These are phyloP conservation scores for Rhizopogon vulgaris DNA, from an alignment of 768 basidiomycete genomes.

Conservation along the genomic window DNA sequence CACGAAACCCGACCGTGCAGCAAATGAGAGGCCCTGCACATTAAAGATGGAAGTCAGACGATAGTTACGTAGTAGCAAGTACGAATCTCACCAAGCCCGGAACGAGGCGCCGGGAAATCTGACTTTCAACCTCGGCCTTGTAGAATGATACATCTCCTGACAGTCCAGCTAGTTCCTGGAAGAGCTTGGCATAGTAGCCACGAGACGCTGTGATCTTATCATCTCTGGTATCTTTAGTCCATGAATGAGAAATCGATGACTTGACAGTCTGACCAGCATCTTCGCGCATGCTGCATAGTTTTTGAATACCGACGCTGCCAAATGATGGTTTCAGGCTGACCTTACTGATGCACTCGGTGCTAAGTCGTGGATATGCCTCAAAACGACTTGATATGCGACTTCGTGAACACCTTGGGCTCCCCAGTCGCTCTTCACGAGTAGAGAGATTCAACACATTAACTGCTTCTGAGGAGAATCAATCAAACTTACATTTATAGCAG, in stretches of 20 bases:
- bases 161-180: constrained; percentile 70
- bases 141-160: constrained; percentile 76
- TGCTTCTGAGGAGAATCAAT: constrained; percentile 29
- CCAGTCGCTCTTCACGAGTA: constrained; percentile 30
- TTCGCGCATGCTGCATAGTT: constrained; percentile 49
- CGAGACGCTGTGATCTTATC: constrained; percentile 55
- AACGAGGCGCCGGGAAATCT: constrained; percentile 52
- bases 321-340: constrained; percentile 31
- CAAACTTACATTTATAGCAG: constrained; percentile 71
- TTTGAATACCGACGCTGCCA: background rate
- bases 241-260: constrained; percentile 78
- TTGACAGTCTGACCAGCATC: constrained; percentile 78
- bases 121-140: constrained; percentile 64
- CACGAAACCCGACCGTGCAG: constrained; percentile 66
- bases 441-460: background rate
- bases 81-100: constrained; percentile 50
- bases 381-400: constrained; percentile 75
- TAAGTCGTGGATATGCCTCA: constrained; percentile 70
- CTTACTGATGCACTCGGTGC: constrained; percentile 75
- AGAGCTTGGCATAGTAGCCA: constrained; percentile 58
- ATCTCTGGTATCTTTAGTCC: constrained; percentile 70
- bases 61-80: background rate
- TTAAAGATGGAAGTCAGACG: background rate
- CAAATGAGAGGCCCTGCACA: constrained; percentile 67
- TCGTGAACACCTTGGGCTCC: constrained; percentile 55